Evolutionary conservation across 257 asterid genomes (phyloP), one percentile per base, ranked within the genome.

Genomic region (Solanum verrucosum): DNA sequence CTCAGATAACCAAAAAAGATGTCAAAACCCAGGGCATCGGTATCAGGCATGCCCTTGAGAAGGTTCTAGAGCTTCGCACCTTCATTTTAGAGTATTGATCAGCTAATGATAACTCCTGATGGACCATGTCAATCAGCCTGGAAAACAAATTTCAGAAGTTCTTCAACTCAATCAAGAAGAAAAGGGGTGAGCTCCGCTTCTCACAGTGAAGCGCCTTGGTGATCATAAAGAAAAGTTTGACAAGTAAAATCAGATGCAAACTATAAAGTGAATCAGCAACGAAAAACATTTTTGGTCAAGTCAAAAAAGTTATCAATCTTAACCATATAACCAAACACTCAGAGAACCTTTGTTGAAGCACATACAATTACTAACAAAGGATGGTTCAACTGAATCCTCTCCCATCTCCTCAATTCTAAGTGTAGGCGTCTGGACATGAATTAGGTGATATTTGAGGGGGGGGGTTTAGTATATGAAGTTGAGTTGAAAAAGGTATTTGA

Each of bases 41-140:
- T 82, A 82, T 49, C 20, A 82, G 86, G 15, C 42, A 82, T 82
- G 27, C 70, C 35, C 42, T 49, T 49, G 70, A 82, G 85, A 73
- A 87, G 86, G 70, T 89, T 89, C 63, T 35, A 88, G 86, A 77
- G 88, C 86, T 82, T 46, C 90, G 79, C 92, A 97, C 99, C 98
- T 95, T 94, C 90, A 97, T 90, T 89, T 96, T 93, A 84, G 92
- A 90, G 86, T 92, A 96, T 89, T 97, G 99, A 87, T 97, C 99
- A 59, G 99, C 99, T 95, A 96, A 92, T 75, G 98, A 95, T 88
- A 97, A 90, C 91, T 97, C 99, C 94, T 88, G 93, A 94, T 96
- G 99, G 84, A 95, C 94, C 94, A 93, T 91, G 93, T 96, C 98
- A 91, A 97, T 91, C 90, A 97, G 90, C 98, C 99, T 97, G 88